Conservation (phyloP, 2,329 filamentous ascomycete genomes). For the Ceratocystiopsis sp. region DNA sequence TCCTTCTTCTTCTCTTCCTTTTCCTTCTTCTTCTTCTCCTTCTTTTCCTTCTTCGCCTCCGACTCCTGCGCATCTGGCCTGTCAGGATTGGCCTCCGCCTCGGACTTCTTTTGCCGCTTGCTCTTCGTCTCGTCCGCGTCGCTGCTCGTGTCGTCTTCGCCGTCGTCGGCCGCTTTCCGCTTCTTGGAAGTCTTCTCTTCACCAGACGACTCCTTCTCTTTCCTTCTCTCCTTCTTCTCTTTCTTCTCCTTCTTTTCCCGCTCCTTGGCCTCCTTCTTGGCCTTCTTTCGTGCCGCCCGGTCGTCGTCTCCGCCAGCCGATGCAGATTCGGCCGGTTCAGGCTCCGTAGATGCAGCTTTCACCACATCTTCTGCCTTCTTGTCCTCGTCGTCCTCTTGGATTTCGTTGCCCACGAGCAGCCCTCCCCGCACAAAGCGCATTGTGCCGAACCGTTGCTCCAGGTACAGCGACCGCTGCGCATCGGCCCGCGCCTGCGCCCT, state of each 20-base stretch:
- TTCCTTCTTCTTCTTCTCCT: conserved; percentile 16
- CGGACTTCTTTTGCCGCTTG: conserved; percentile 9
- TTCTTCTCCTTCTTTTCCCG: neutral
- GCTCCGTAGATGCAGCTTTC: conserved; percentile 8
- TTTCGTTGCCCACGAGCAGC: conserved; percentile 41
- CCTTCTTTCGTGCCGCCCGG: neutral
- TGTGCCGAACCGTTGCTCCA: conserved; percentile 57
- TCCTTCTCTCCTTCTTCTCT: conserved; percentile 1
- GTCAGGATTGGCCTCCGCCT: conserved; percentile 5
- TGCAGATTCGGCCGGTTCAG: conserved; percentile 5
- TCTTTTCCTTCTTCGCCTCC: too few species aligned
- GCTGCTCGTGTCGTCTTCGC: conserved; percentile 16
- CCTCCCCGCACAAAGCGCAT: conserved; percentile 86
- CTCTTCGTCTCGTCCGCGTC: conserved; percentile 19
- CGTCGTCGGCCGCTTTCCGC: conserved; percentile 24
- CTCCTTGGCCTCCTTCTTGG: conserved; percentile 1
- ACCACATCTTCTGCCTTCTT: conserved; percentile 7
- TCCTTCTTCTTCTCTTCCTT: conserved; percentile 20
- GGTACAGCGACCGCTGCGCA: conserved; percentile 55
- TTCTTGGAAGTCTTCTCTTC: conserved; percentile 23
- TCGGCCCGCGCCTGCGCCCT: conserved; percentile 53
- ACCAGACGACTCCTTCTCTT: neutral
- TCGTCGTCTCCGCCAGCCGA: neutral
- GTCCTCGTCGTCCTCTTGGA: conserved; percentile 21
- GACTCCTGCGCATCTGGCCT: too few species aligned